Conservation (phyloP, 2,329 filamentous ascomycete species). For the Diplocarpon mali region DNA sequence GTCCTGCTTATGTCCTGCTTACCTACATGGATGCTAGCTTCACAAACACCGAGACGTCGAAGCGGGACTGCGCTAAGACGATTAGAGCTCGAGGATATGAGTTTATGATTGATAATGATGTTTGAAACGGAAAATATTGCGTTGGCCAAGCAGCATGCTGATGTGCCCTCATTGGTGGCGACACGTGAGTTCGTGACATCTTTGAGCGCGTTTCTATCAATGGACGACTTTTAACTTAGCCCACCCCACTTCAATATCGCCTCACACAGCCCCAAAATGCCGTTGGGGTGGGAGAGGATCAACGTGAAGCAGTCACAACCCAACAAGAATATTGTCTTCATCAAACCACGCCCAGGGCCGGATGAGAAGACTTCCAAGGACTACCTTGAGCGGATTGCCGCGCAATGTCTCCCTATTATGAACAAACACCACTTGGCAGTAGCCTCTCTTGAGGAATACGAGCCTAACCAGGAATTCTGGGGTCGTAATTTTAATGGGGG, state of each 20-base stretch:
- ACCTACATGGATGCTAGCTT: background rate
- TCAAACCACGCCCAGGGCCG: slow-evolving; percentile 62
- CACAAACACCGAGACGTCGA: background rate
- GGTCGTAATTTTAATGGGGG: slow-evolving; percentile 79
- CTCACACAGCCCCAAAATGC: slow-evolving; percentile 40
- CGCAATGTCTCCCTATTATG: slow-evolving; percentile 69
- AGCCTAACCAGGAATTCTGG: slow-evolving; percentile 69
- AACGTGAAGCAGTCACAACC: slow-evolving; percentile 66
- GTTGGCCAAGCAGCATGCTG: too few species aligned
- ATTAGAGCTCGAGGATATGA: too few species aligned
- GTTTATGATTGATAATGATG: too few species aligned
- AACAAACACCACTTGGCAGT: slow-evolving; percentile 52
- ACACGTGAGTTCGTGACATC: too few species aligned
- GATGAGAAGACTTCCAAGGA: slow-evolving; percentile 53
- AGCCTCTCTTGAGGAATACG: slow-evolving; percentile 68
- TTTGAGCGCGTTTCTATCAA: background rate
- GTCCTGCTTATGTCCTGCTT: too few species aligned
- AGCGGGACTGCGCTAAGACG: background rate
- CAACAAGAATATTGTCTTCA: slow-evolving; percentile 72
- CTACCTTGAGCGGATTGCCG: slow-evolving; percentile 66
- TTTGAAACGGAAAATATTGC: too few species aligned
- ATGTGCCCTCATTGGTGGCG: too few species aligned
- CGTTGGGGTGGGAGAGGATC: slow-evolving; percentile 65
- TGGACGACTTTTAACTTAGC: background rate
- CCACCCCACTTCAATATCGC: background rate